Evolutionary conservation across 179 eudicot species (phyloP).

Genomic region (Pouteria campechiana): DNA sequence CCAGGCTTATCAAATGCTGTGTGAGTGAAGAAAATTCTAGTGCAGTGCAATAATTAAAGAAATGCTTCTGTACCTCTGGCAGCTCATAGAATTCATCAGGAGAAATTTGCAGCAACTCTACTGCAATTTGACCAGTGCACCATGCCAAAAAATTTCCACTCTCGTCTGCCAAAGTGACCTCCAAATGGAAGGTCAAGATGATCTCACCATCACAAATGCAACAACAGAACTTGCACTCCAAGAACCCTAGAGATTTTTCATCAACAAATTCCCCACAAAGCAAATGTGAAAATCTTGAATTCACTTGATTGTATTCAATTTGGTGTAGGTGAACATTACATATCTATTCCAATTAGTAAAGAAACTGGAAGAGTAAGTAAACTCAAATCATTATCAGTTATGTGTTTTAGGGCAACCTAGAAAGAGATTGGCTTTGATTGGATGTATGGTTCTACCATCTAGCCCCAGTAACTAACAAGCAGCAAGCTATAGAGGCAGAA

Average conservation of each 20-base stretch:
- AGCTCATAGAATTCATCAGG: constrained; percentile 70
- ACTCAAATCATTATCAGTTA: not conserved
- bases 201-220: constrained; percentile 39
- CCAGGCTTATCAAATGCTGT: not conserved
- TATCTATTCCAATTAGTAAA: constrained; percentile 22
- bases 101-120: constrained; percentile 82
- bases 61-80: constrained; percentile 53
- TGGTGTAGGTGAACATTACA: constrained; percentile 79
- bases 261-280: constrained; percentile 68
- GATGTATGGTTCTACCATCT: not conserved
- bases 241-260: constrained; percentile 18
- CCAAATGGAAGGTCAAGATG: constrained; percentile 52
- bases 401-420: not conserved
- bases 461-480: no score
- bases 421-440: not conserved
- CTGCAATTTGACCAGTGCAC: constrained; percentile 86
- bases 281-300: constrained; percentile 54
- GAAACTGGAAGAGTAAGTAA: not conserved
- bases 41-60: not conserved
- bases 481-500: not conserved
- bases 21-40: not conserved
- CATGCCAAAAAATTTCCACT: constrained; percentile 67
- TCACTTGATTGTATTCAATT: constrained; percentile 62
- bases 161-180: constrained; percentile 67
- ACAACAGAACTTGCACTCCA: constrained; percentile 63